These are phyloP conservation scores for Podaxis sp. DNA, from an alignment of 768 basidiomycete species.

Conservation along the genomic window DNA sequence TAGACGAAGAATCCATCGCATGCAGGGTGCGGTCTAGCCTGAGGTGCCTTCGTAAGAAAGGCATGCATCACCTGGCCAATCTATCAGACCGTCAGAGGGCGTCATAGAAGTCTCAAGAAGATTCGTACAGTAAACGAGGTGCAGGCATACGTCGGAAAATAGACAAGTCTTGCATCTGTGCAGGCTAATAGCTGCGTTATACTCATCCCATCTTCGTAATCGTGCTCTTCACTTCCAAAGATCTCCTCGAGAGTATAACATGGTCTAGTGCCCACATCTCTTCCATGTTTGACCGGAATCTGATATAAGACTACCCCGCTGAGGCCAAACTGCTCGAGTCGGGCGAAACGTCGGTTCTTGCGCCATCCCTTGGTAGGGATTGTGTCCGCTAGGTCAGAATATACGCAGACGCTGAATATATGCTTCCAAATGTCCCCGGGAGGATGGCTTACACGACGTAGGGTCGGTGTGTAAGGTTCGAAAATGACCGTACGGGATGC, in stretches of 20 bases:
- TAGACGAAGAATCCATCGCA: slow-evolving; percentile 23
- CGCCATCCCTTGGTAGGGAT: slow-evolving; percentile 7
- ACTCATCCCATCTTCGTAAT: slow-evolving; percentile 25
- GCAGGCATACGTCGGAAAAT: slow-evolving; percentile 32
- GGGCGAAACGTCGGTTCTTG: slow-evolving; percentile 23
- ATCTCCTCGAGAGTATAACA: slow-evolving; percentile 24
- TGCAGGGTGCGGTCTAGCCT: slow-evolving; percentile 19
- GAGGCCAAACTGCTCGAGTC: slow-evolving; percentile 28
- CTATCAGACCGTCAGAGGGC: slow-evolving; percentile 7
- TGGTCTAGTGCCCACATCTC: not conserved
- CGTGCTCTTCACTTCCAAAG: slow-evolving; percentile 27
- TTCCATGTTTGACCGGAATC: slow-evolving; percentile 13
- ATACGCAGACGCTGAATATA: slow-evolving; percentile 22
- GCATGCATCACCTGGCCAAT: slow-evolving; percentile 27
- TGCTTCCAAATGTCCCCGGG: slow-evolving; percentile 26
- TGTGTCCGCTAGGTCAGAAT: slow-evolving; percentile 22
- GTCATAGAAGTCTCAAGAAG: not conserved
- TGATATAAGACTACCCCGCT: slow-evolving; percentile 31
- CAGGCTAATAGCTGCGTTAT: slow-evolving; percentile 28
- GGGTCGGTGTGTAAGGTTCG: not conserved
- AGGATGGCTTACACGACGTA: not conserved
- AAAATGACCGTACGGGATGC: not conserved
- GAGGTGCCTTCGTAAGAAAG: slow-evolving; percentile 20
- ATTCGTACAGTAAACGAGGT: slow-evolving; percentile 30
- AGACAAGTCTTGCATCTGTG: slow-evolving; percentile 26